phyloP scores from a whole-genome alignment of 2,329 filamentous ascomycete species.

The Pezicula rhizophila region DNA sequence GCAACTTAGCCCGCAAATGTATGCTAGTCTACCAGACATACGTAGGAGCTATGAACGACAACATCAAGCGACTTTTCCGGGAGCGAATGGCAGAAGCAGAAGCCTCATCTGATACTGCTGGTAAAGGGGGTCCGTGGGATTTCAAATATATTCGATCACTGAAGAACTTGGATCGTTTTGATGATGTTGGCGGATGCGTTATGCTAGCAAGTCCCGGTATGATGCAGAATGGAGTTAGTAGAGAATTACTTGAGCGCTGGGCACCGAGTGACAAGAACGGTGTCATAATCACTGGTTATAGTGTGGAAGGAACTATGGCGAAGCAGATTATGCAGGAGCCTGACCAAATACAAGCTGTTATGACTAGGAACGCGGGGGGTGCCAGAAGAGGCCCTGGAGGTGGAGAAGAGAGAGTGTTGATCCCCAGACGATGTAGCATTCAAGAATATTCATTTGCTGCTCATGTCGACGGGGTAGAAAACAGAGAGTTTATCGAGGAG shows the following conservation, averaged over 20 bases:
- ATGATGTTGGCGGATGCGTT: constrained; percentile 90
- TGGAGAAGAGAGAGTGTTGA: constrained; percentile 81
- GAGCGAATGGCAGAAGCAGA: constrained; percentile 90
- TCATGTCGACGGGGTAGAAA: constrained; percentile 93
- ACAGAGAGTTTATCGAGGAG: constrained; percentile 94
- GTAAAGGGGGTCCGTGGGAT: constrained; percentile 88
- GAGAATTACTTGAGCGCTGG: constrained; percentile 91
- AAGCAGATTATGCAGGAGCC: constrained; percentile 93
- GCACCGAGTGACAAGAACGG: constrained; percentile 94
- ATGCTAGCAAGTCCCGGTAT: constrained; percentile 98
- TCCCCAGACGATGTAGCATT: constrained; percentile 85
- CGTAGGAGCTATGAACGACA: constrained; percentile 97
- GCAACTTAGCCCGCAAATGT: constrained; percentile 88
- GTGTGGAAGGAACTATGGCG: constrained; percentile 97
- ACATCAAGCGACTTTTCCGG: constrained; percentile 91
- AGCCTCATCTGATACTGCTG: constrained; percentile 65
- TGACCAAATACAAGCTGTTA: constrained; percentile 89
- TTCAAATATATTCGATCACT: constrained; percentile 90
- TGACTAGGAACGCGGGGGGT: constrained; percentile 65
- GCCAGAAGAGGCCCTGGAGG: constrained; percentile 51
- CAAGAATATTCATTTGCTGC: constrained; percentile 94
- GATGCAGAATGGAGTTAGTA: constrained; percentile 92
- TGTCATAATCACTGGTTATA: constrained; percentile 98
- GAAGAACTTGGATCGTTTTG: constrained; percentile 90
- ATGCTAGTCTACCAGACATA: constrained; percentile 99